These are phyloP conservation scores for Ogataea hybrid DNA, from an alignment of 1,139 yeast species.

Conservation along the genomic window DNA sequence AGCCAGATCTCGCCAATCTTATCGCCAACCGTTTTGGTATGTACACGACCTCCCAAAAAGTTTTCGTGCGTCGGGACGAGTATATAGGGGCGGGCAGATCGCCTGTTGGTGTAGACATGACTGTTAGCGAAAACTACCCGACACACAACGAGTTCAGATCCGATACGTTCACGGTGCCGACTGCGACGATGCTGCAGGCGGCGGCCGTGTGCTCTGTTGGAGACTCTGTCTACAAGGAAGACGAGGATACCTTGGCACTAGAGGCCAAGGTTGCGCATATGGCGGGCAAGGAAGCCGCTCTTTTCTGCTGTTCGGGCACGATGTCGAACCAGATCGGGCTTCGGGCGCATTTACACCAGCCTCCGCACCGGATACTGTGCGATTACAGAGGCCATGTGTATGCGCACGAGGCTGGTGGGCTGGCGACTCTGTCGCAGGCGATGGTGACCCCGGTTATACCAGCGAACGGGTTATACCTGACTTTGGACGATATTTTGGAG, in stretches of 20 bases:
- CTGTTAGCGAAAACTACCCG: conserved; percentile 12
- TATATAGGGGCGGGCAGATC: conserved; percentile 2
- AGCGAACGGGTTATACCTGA: conserved; percentile 67
- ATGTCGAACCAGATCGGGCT: conserved; percentile 87
- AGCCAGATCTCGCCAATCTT: background rate
- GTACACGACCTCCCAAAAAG: conserved; percentile 11
- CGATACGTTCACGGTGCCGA: conserved; percentile 94
- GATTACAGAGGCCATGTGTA: conserved; percentile 89
- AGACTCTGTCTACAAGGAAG: conserved; percentile 89
- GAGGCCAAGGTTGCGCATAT: conserved; percentile 66
- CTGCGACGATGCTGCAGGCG: conserved; percentile 69
- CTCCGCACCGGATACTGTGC: conserved; percentile 83
- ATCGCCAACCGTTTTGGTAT: conserved; percentile 1
- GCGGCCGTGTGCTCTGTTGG: conserved; percentile 67
- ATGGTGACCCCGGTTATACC: conserved; percentile 92
- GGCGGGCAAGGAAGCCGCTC: conserved; percentile 81
- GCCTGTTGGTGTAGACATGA: conserved; percentile 7
- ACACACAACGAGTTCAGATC: conserved; percentile 53
- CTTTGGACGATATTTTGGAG: conserved; percentile 73
- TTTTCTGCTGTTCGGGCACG: conserved; percentile 88
- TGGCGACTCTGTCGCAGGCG: conserved; percentile 86
- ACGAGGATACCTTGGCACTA: conserved; percentile 61
- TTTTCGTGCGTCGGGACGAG: conserved; percentile 7
- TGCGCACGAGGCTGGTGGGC: conserved; percentile 86
- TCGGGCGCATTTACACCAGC: conserved; percentile 75